Base-by-base conservation (phyloP, 1,284 basidiomycete genomes). In the Mycosarcoma maydis region DNA sequence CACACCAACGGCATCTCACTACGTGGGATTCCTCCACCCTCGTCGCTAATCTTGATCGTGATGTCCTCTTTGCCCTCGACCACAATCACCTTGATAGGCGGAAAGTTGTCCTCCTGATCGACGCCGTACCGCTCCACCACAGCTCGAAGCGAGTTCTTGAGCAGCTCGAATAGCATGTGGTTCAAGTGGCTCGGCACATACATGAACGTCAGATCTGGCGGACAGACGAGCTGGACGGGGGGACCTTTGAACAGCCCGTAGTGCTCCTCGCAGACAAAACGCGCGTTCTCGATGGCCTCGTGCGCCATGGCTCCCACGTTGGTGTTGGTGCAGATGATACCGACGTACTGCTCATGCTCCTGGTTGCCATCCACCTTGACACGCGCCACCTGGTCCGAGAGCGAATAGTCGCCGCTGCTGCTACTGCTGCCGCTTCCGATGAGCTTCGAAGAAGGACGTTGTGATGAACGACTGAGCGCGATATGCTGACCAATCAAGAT, bases 221-320 rank as follows among this genome's bases (percentile, higher is more conserved):
- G 93, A 82, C 95, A 98, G 73, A 98, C 92, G 55, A 99, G 90
- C 81, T 98, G 93, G 9, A 99, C 94, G 2, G 93, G 92, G 0
- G 96, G 95, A 0, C 92, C 93, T 73, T 90, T 92, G 88, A 98
- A 97, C 84, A 99, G 90, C 4, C 84, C 85, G 56, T 82, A 82
- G 83, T 98, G 94, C 81, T 98, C 95, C 84, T 98, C 95, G 84
- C 95, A 98, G 8, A 99, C 94, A 82, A 93, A 98, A 26, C 93
- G 88, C 4, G 96, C 94, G 82, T 98, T 98, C 83, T 99, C 95
- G 75, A 98, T 98, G 0, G 96, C 92, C 85, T 98, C 96, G 82
- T 92, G 91, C 16, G 80, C 80, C 69, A 81, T 80, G 17, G 76
- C 73, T 4, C 80, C 77, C 13, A 81, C 78, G 39, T 80, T 80